phyloP scores from a whole-genome alignment of 345 rosid genomes.

The Carallia pectinifolia region DNA sequence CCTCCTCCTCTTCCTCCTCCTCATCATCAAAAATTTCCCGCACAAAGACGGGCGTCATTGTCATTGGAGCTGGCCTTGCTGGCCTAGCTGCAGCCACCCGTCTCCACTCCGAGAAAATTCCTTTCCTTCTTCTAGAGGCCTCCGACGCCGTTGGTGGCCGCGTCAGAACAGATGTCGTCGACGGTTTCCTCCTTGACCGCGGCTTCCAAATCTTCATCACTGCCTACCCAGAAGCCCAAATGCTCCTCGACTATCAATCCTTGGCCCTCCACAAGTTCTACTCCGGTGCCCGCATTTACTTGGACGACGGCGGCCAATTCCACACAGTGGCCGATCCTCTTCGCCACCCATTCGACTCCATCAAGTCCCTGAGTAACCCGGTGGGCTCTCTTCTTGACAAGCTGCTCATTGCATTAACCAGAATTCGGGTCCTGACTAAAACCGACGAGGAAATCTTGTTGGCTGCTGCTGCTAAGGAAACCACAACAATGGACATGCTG shows the following conservation, averaged over 20 bases:
- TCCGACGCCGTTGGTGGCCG: slow-evolving; percentile 89
- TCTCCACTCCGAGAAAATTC: slow-evolving; percentile 53
- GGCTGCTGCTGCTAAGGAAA: slow-evolving; percentile 40
- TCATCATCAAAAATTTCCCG: no score
- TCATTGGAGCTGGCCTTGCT: slow-evolving; percentile 83
- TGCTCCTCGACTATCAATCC: slow-evolving; percentile 61
- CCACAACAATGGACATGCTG: slow-evolving; percentile 49
- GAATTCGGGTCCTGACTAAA: slow-evolving; percentile 52
- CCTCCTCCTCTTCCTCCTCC: no score
- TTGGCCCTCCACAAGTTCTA: slow-evolving; percentile 62
- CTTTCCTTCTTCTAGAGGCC: slow-evolving; percentile 73
- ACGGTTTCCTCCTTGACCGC: slow-evolving; percentile 81
- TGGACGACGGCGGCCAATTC: slow-evolving; percentile 41
- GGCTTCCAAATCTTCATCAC: slow-evolving; percentile 99
- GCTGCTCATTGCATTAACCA: slow-evolving; percentile 66
- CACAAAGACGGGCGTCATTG: slow-evolving; percentile 44
- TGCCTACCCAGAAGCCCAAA: slow-evolving; percentile 82
- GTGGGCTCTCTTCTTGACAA: slow-evolving; percentile 76
- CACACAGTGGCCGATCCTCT: slow-evolving; percentile 88
- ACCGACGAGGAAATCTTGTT: slow-evolving; percentile 52
- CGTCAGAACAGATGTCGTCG: slow-evolving; percentile 74
- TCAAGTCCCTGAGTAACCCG: slow-evolving; percentile 63
- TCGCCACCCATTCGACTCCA: slow-evolving; percentile 72
- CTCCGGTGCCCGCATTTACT: slow-evolving; percentile 74
- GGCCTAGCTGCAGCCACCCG: slow-evolving; percentile 86